Conservation (phyloP, 169 alveolate genomes). For the Perkinsus chesapeaki region DNA sequence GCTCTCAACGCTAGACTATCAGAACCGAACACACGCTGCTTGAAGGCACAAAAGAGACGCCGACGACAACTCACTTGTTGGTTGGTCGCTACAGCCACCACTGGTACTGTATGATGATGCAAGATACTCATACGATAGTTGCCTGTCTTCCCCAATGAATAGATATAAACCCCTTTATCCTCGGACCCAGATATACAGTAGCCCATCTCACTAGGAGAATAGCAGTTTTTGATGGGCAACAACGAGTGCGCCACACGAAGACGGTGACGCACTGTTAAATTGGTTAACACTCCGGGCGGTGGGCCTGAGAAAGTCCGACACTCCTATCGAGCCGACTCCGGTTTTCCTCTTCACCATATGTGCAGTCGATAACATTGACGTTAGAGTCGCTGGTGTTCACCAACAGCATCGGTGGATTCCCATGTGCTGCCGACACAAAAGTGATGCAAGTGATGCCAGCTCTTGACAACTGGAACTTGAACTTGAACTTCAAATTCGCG, state of each 20-base stretch:
- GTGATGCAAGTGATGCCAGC: conserved; percentile 42
- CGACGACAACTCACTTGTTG: background rate
- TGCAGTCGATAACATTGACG: conserved; percentile 36
- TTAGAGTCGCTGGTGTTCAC: conserved; percentile 39
- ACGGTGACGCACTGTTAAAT: conserved; percentile 30
- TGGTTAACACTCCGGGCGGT: conserved; percentile 30
- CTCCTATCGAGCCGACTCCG: background rate
- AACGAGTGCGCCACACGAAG: conserved; percentile 29
- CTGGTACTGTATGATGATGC: conserved; percentile 30
- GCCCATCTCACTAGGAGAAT: conserved; percentile 28
- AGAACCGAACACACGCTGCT: no score
- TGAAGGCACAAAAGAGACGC: no score
- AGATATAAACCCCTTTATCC: conserved; percentile 33
- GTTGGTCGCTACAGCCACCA: conserved; percentile 39
- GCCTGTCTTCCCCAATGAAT: conserved; percentile 4
- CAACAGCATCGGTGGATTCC: conserved; percentile 30
- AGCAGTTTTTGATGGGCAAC: conserved; percentile 41
- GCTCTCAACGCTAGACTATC: no score
- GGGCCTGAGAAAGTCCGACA: background rate
- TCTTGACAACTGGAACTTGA: conserved; percentile 16
- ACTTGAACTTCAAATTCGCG: conserved; percentile 27
- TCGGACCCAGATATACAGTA: conserved; percentile 38
- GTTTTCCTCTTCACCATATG: conserved; percentile 3
- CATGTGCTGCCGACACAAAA: conserved; percentile 35
- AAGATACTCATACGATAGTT: conserved; percentile 26